Evolutionary conservation across 164 flowering plant genomes (phyloP), one percentile per base, ranked within the genome.

Genomic region (Paratinospora sagittata): DNA sequence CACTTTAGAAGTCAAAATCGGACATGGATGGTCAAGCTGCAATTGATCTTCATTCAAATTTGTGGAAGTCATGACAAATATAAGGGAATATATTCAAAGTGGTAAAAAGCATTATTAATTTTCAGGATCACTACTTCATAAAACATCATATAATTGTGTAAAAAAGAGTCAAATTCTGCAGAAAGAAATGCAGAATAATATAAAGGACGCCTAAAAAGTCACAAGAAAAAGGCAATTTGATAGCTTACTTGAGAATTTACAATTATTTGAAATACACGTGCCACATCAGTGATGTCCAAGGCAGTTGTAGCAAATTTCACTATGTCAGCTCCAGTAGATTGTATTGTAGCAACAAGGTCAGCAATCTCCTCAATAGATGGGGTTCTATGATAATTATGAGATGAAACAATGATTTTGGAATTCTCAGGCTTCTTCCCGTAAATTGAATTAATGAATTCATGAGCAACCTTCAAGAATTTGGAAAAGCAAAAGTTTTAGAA

Each of bases 241-340:
- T 65, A 24, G 73, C 91, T 85, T 85, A 96, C 99, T 79, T 91
- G 92, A 69, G 90, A 90, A 81, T 88, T 93, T 19, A 85, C 89
- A 21, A 85, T 82, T 74, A 88, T 86, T 67, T 88, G 96, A 75
- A 96, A 90, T 73, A 96, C 74, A 49, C 91, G 93, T 23, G 95
- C 86, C 34, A 86, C 94, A 77, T 96, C 99, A 64, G 90, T 86
- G 65, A 93, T 86, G 61, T 96, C 92, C 70, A 78, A 45, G 37
- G 98, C 98, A 75, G 89, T 86, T 24, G 98, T 93, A 17, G 97
- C 98, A 74, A 96, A 83, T 82, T 96, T 96, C 66, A 96, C 98
- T 66, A 93, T 88, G 80, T 96, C 99, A 74, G 99, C 99, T 73
- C 99, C 98, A 77, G 89, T 79, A 37, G 89, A 85, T 83, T 91